Conservation (phyloP, 2,329 filamentous ascomycete genomes). For the Sporothrix humicola region DNA sequence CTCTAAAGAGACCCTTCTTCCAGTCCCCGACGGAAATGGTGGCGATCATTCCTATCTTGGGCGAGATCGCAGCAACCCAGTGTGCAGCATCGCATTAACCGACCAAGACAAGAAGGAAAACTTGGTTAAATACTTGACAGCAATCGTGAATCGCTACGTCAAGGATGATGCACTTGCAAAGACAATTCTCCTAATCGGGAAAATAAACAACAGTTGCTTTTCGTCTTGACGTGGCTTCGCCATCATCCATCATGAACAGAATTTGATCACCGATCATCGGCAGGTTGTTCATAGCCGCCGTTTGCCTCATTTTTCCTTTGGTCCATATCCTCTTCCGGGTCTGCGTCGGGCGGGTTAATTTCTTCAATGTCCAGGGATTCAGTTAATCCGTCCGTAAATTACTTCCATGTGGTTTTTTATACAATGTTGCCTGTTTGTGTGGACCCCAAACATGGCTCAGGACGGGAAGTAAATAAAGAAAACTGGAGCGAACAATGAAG, state of each 20-base stretch:
- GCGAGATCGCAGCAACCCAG: neutral
- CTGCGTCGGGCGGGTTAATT: neutral
- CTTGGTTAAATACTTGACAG: neutral
- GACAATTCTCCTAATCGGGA: neutral
- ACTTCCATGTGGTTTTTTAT: conserved; percentile 10
- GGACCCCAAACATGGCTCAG: neutral
- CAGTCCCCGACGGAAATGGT: neutral
- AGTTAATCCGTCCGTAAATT: neutral
- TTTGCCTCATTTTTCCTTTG: neutral
- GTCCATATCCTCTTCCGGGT: neutral
- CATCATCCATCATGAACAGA: neutral
- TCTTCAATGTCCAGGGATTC: neutral
- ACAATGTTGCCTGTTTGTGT: neutral
- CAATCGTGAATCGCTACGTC: neutral
- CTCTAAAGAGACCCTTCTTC: neutral
- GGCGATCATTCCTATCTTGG: neutral
- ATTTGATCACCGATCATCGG: conserved; percentile 9
- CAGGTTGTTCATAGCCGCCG: neutral
- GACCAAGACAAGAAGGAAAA: neutral
- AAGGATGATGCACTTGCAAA: neutral
- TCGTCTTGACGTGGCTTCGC: neutral
- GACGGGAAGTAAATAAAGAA: neutral
- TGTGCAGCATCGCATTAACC: neutral
- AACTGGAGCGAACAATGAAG: neutral
- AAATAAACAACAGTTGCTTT: neutral